Conservation (phyloP, 106 monocot genomes). For the Cymbidium sinense region DNA sequence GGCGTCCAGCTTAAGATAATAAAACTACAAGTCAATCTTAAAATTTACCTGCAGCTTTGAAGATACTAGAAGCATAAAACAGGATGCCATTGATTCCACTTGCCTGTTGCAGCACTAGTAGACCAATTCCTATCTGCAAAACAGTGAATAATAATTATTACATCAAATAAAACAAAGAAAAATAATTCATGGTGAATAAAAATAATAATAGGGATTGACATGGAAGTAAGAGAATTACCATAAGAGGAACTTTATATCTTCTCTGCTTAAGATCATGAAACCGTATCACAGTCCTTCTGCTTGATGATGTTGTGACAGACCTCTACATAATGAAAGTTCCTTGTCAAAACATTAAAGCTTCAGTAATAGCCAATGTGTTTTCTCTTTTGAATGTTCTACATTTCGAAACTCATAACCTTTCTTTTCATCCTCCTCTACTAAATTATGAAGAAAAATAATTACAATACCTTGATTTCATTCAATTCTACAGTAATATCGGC, state of each 20-base stretch:
- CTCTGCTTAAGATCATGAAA: slow-evolving; percentile 65
- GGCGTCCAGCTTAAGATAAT: too few relatives aligned
- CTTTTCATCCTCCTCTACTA: not conserved
- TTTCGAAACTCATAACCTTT: not conserved
- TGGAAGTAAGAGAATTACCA: slow-evolving; percentile 29
- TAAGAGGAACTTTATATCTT: slow-evolving; percentile 80
- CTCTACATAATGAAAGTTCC: slow-evolving; percentile 36
- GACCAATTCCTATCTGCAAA: slow-evolving; percentile 80
- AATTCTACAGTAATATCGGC: slow-evolving; percentile 73
- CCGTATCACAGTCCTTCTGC: slow-evolving; percentile 68
- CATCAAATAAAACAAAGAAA: not conserved
- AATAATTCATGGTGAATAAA: not conserved
- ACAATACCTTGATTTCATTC: slow-evolving; percentile 78
- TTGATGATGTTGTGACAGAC: slow-evolving; percentile 48
- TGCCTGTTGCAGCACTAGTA: slow-evolving; percentile 74
- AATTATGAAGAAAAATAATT: not conserved
- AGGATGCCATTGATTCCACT: slow-evolving; percentile 90
- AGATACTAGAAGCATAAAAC: slow-evolving; percentile 90
- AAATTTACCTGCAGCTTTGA: slow-evolving; percentile 78
- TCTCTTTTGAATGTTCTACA: not conserved
- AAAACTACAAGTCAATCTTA: not conserved
- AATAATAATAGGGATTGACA: not conserved
- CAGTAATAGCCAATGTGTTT: not conserved
- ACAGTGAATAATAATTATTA: slow-evolving; percentile 7
- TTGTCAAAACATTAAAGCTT: not conserved